Conservation (phyloP, 208 protist species). For the Borovskyia barvae region DNA sequence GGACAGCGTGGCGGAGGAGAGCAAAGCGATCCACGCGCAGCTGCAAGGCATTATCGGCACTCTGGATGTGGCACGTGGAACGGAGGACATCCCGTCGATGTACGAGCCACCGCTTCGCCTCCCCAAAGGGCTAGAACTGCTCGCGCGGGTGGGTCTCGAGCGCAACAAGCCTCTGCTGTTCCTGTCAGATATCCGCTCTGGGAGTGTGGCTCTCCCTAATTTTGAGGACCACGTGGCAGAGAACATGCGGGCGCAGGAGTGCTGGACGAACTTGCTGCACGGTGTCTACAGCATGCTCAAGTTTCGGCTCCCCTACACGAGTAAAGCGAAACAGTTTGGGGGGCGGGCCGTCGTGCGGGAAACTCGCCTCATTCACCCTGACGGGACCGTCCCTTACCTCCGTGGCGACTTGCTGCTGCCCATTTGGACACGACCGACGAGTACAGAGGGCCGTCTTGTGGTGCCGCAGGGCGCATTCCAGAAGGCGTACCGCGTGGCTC, state of each 20-base stretch:
- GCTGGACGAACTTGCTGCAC: conserved; percentile 91
- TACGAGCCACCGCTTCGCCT: conserved; percentile 71
- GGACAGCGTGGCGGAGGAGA: conserved; percentile 27
- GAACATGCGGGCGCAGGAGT: conserved; percentile 92
- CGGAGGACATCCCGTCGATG: conserved; percentile 87
- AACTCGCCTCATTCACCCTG: conserved; percentile 51
- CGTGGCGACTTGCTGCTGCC: conserved; percentile 89
- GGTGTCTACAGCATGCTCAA: conserved; percentile 93
- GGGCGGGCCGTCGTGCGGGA: conserved; percentile 33
- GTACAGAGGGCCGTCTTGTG: conserved; percentile 94
- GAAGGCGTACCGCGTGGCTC: conserved; percentile 69
- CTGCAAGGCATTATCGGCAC: conserved; percentile 78
- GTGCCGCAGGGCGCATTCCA: conserved; percentile 67
- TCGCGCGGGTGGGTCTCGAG: conserved; percentile 75
- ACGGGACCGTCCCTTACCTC: conserved; percentile 87
- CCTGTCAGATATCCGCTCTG: conserved; percentile 94
- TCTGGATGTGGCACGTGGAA: conserved; percentile 82
- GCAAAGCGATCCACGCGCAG: conserved; percentile 56
- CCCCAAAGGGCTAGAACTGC: conserved; percentile 66
- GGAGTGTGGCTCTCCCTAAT: conserved; percentile 73
- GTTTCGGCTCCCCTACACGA: conserved; percentile 94
- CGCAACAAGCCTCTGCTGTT: conserved; percentile 88
- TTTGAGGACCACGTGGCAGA: conserved; percentile 90
- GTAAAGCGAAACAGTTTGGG: conserved; percentile 50
- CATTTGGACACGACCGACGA: conserved; percentile 95